Evolutionary conservation across 768 basidiomycete species (phyloP).

Genomic region (Lactarius deliciosus): DNA sequence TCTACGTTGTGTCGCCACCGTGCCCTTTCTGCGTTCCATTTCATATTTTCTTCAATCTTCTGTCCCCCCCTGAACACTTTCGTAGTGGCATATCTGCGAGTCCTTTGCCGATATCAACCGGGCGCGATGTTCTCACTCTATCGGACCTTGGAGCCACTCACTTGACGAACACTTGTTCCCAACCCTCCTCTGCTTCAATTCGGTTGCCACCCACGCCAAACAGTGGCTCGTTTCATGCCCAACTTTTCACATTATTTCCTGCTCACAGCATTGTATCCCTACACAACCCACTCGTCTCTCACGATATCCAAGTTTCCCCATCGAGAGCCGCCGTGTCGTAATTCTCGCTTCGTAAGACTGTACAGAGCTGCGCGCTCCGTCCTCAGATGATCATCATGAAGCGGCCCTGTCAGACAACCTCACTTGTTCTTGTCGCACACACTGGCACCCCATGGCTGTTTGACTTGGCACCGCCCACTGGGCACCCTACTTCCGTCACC

Average conservation of each 20-base stretch:
- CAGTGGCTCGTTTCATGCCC: not conserved
- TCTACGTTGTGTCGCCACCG: not conserved
- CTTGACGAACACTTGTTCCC: not conserved
- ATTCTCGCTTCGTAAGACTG: constrained; percentile 11
- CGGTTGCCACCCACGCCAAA: constrained; percentile 7
- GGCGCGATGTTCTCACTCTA: constrained; percentile 4
- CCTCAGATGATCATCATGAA: constrained; percentile 19
- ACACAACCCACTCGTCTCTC: not conserved
- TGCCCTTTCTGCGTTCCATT: constrained; percentile 12
- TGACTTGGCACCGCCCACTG: constrained; percentile 10
- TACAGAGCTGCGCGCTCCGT: constrained; percentile 22
- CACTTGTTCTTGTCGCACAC: not conserved
- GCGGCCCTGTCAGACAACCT: constrained; percentile 15
- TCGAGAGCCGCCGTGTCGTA: constrained; percentile 8
- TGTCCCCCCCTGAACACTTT: not conserved
- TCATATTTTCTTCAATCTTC: constrained; percentile 23
- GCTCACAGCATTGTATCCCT: not conserved
- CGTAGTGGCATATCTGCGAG: not conserved
- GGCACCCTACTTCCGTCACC: constrained; percentile 12
- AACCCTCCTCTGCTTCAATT: constrained; percentile 7
- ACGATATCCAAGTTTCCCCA: constrained; percentile 1
- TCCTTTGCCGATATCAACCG: not conserved
- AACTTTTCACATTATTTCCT: not conserved
- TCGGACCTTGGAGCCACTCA: constrained; percentile 1
- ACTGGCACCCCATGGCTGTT: constrained; percentile 9